Base-by-base conservation (phyloP, 2,329 filamentous ascomycete genomes). In the Alternaria solani region DNA sequence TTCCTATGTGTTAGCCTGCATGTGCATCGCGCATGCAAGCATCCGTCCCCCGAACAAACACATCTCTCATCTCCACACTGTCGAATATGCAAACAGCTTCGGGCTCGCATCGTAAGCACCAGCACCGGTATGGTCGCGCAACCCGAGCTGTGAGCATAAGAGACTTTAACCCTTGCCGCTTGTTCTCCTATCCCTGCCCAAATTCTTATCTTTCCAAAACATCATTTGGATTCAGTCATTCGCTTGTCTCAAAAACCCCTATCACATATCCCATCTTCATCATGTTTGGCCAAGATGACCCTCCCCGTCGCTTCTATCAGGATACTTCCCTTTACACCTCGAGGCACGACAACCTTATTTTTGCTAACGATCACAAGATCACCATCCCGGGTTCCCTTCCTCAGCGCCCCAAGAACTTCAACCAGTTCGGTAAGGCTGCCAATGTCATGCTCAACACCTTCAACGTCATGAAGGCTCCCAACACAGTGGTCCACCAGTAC, bases 401-500 rank as follows among this genome's bases (percentile, higher is more conserved):
- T 14, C 63, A 64, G 39, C 79, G 79, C 8, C 81, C 77, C 9
- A 69, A 67, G 32, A 70, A 69, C 54, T 72, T 78, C 71, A 79
- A 76, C 60, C 76, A 60, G 44, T 73, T 76, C 39, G 84, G 83
- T 38, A 75, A 65, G 32, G 68, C 77, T 25, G 71, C 77, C 30
- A 71, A 73, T 36, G 69, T 86, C 20, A 77, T 74, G 0, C 80
- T 96, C 38, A 98, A 98, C 75, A 88, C 92, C 11, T 96, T 89
- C 78, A 84, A 88, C 0, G 89, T 97, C 55, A 79, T 76, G 0
- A 79, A 81, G 9, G 87, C 89, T 56, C 88, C 88, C 0, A 83
- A 77, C 2, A 85, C 82, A 12, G 85, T 87, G 0, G 86, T 97
- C 23, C 89, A 89, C 63, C 94, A 97, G 74, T 98, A 94, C 69